Base-by-base conservation (phyloP, 306 rosid species). In the Gillenia trifoliata region DNA sequence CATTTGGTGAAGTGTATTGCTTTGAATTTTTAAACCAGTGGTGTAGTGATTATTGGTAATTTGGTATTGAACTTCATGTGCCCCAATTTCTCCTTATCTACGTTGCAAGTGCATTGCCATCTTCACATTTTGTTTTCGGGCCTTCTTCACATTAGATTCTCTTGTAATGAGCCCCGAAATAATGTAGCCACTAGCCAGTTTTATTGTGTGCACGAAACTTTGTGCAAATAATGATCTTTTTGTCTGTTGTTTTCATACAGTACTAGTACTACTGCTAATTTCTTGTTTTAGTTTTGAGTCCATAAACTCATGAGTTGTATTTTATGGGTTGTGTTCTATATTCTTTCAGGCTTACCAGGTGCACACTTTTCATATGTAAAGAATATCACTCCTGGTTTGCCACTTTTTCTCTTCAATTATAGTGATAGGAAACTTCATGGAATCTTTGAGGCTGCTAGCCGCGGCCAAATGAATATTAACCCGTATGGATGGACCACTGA, bases 391-490 rank as follows among this genome's bases (percentile, higher is more conserved):
- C 91, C 83, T 12, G 97, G 97, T 29, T 83, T 94, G 84, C 98
- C 95, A 16, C 77, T 91, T 41, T 91, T 91, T 83, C 83, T 94
- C 59, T 94, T 94, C 92, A 92, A 94, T 86, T 94, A 81, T 62
- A 86, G 84, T 67, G 89, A 90, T 26, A n/a, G 95, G 64, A 90
- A 78, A 61, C 87, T 94, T 79, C 86, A 90, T 89, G 98, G 97
- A 63, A 82, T 91, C 64, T 91, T 80, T 69, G 97, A 90, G 89
- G 97, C 97, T 20, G 85, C 90, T 60, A 79, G 89, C 78, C 54
- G 71, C 22, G 98, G 97, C n/a, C 66, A 86, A 79, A 76, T 89
- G 89, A 86, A 78, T 68, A 90, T 94, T 33, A 86, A 94, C 79
- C 95, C 96, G 41, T 84, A 89, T 80, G 99, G 93, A 68, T 94